Evolutionary conservation across 345 rosid species (phyloP).

Genomic region (Rhizophora apiculata): DNA sequence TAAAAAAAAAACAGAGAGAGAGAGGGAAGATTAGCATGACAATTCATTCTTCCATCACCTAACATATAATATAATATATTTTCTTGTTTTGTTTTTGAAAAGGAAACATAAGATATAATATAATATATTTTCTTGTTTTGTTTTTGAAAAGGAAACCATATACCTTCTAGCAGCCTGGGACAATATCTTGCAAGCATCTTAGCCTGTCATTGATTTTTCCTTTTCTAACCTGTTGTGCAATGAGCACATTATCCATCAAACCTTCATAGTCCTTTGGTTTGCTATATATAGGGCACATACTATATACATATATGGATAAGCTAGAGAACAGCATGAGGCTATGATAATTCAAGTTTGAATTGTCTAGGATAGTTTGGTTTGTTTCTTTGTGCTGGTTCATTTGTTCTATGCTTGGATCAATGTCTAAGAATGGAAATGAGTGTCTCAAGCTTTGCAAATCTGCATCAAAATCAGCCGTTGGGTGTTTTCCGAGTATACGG

Average conservation of each 20-base stretch:
- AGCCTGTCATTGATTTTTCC: slow-evolving; percentile 65
- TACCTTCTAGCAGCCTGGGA: slow-evolving; percentile 74
- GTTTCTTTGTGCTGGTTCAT: slow-evolving; percentile 33
- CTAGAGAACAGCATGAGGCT: slow-evolving; percentile 34
- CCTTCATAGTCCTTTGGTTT: slow-evolving; percentile 2
- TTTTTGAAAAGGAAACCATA: neutral
- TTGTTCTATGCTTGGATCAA: slow-evolving; percentile 33
- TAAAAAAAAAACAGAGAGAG: no score
- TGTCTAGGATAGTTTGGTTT: slow-evolving; percentile 23
- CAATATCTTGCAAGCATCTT: slow-evolving; percentile 57
- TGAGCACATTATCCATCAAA: neutral
- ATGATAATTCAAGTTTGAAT: slow-evolving; percentile 30
- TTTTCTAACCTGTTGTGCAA: slow-evolving; percentile 45
- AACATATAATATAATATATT: neutral
- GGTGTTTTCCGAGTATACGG: neutral
- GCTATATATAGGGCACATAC: no score
- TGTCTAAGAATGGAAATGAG: slow-evolving; percentile 24
- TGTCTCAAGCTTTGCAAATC: slow-evolving; percentile 30
- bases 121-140: no score
- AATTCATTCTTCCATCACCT: no score
- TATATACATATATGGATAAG: slow-evolving; percentile 4
- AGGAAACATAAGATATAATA: no score
- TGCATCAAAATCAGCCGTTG: slow-evolving; percentile 44
- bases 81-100: neutral
- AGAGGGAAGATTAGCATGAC: neutral